Evolutionary conservation across 2,329 filamentous ascomycete genomes (phyloP).

Genomic region (Xylariaceae sp.): DNA sequence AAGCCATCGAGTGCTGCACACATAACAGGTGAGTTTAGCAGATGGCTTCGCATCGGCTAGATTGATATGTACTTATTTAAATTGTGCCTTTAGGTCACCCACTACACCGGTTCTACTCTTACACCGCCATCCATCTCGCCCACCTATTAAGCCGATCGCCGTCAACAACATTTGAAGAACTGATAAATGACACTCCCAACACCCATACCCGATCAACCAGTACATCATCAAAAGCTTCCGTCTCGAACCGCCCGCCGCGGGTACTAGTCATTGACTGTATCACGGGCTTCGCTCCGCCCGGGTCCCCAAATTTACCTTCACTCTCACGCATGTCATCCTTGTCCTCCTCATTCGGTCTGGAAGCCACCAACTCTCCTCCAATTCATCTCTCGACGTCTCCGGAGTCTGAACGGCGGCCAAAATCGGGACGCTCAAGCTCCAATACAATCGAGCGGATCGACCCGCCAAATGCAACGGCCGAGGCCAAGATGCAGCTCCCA

Average conservation of each 20-base stretch:
- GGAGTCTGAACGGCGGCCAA: conserved; percentile 23
- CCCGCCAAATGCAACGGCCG: conserved; percentile 25
- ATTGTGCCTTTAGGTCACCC: conserved; percentile 47
- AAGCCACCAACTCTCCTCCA: conserved; percentile 19
- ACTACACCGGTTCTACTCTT: conserved; percentile 60
- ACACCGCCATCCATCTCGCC: conserved; percentile 55
- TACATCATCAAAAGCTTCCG: conserved; percentile 15
- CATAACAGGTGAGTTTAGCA: conserved; percentile 40
- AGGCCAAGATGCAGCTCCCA: conserved; percentile 53
- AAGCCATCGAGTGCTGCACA: conserved; percentile 45
- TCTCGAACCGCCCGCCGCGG: conserved; percentile 30
- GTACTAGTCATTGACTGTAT: conserved; percentile 63
- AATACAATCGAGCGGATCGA: conserved; percentile 29
- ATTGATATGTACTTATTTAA: conserved; percentile 13
- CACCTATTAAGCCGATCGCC: conserved; percentile 49
- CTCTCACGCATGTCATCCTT: conserved; percentile 45
- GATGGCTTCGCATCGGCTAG: neutral
- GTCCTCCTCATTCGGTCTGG: conserved; percentile 32
- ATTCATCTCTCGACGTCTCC: conserved; percentile 22
- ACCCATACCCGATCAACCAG: conserved; percentile 12
- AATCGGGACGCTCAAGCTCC: conserved; percentile 23
- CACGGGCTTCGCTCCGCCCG: conserved; percentile 46
- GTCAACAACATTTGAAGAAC: conserved; percentile 23
- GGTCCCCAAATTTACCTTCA: conserved; percentile 41
- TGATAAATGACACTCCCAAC: conserved; percentile 8